Conservation (phyloP, 2,329 filamentous ascomycete species). For the Pseudogymnoascus destructans region DNA sequence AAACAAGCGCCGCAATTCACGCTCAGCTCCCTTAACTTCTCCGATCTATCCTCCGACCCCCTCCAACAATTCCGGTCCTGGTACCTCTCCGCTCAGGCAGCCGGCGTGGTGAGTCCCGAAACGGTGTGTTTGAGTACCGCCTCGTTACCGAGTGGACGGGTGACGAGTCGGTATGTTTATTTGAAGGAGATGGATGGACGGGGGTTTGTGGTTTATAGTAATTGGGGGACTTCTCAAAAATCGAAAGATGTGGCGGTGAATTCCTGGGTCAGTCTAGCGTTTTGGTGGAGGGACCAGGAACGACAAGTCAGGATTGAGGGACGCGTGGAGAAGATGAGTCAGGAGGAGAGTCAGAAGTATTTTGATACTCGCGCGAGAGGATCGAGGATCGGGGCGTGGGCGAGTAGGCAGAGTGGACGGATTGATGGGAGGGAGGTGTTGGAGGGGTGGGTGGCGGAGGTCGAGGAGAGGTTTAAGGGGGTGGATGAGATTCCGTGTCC, state of each 20-base stretch:
- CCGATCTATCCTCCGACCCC: conserved; percentile 52
- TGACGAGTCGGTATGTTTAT: conserved; percentile 80
- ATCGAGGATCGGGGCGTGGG: conserved; percentile 82
- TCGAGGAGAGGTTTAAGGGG: conserved; percentile 62
- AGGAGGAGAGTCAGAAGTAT: conserved; percentile 59
- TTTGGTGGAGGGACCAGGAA: conserved; percentile 81
- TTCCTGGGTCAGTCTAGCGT: conserved; percentile 67
- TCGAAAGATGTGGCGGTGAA: conserved; percentile 59
- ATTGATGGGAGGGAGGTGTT: conserved; percentile 59
- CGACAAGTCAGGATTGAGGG: conserved; percentile 88
- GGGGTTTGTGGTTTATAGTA: conserved; percentile 88
- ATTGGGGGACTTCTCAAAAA: conserved; percentile 68
- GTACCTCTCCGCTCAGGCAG: conserved; percentile 60
- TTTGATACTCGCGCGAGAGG: conserved; percentile 61
- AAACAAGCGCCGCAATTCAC: conserved; percentile 67
- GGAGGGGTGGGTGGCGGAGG: conserved; percentile 63
- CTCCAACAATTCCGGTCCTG: conserved; percentile 78
- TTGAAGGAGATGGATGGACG: conserved; percentile 77
- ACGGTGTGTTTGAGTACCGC: conserved; percentile 82
- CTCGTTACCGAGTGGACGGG: conserved; percentile 65
- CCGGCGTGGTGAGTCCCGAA: conserved; percentile 62
- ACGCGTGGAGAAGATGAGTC: conserved; percentile 47
- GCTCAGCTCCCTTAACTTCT: conserved; percentile 45
- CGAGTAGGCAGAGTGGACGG: conserved; percentile 74
- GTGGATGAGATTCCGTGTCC: conserved; percentile 75